phyloP scores from a whole-genome alignment of 2,329 filamentous ascomycete species.

The Trichophaea hybrida region DNA sequence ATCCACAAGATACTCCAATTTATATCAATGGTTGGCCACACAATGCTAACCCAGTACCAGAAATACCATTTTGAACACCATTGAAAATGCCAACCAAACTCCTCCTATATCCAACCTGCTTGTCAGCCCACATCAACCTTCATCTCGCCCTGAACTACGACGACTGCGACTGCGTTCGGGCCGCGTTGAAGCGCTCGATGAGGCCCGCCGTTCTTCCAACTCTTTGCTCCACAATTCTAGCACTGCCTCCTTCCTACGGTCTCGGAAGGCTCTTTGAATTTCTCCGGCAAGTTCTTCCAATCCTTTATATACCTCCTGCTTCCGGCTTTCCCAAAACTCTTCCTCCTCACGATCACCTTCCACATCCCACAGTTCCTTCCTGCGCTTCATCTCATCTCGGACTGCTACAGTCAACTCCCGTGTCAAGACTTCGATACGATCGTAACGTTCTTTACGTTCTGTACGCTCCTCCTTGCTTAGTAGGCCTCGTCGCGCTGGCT shows the following conservation, averaged over 20 bases:
- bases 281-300: slow-evolving; percentile 15
- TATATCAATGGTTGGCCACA: neutral
- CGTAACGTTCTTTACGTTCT: slow-evolving; percentile 19
- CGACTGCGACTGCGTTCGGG: neutral
- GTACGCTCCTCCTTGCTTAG: slow-evolving; percentile 18
- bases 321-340: slow-evolving; percentile 18
- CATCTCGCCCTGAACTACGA: neutral
- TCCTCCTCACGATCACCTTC: slow-evolving; percentile 21
- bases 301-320: slow-evolving; percentile 18
- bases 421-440: slow-evolving; percentile 20
- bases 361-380: slow-evolving; percentile 21
- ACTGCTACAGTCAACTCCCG: slow-evolving; percentile 16
- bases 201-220: slow-evolving; percentile 13
- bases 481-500: slow-evolving; percentile 5
- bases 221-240: slow-evolving; percentile 20
- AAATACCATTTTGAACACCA: neutral
- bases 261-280: slow-evolving; percentile 18
- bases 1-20: too few relatives aligned
- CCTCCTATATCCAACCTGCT: neutral
- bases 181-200: neutral
- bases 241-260: slow-evolving; percentile 20
- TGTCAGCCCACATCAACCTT: neutral
- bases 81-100: neutral
- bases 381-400: slow-evolving; percentile 18
- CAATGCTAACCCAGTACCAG: neutral